Evolutionary conservation across 371 early-diverging fungal genomes (phyloP).

Genomic region (Rhizopus sp.): DNA sequence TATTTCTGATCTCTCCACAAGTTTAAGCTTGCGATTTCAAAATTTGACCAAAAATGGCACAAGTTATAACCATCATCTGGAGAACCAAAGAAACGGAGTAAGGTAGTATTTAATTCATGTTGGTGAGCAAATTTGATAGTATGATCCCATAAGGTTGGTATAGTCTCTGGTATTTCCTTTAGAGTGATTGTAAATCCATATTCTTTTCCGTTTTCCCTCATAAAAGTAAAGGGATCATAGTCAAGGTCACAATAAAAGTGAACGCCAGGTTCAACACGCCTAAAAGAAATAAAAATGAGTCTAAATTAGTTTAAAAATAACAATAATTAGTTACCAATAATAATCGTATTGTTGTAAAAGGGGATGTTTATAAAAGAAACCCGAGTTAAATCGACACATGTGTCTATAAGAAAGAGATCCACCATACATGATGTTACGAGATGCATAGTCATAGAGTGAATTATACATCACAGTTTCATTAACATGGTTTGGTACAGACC

Average conservation of each 20-base stretch:
- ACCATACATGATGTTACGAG: slow-evolving; percentile 70
- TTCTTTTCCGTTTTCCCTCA: slow-evolving; percentile 72
- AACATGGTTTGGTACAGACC: slow-evolving; percentile 72
- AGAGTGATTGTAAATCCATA: slow-evolving; percentile 88
- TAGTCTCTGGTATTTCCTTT: slow-evolving; percentile 79
- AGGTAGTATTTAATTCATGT: slow-evolving; percentile 33
- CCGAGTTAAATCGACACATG: slow-evolving; percentile 73
- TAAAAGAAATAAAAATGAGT: slow-evolving; percentile 50
- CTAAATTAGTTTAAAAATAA: background rate
- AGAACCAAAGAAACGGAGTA: slow-evolving; percentile 46
- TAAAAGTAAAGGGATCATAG: slow-evolving; percentile 88
- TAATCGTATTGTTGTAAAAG: slow-evolving; percentile 81
- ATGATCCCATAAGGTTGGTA: slow-evolving; percentile 83
- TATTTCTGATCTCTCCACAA: slow-evolving; percentile 76
- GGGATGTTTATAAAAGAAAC: slow-evolving; percentile 91
- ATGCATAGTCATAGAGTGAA: slow-evolving; percentile 58
- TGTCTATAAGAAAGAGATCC: slow-evolving; percentile 41
- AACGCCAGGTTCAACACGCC: slow-evolving; percentile 96
- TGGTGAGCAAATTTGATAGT: slow-evolving; percentile 58
- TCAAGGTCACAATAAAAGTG: slow-evolving; percentile 86
- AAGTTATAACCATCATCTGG: slow-evolving; percentile 53
- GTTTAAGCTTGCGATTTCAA: slow-evolving; percentile 87
- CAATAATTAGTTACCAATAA: slow-evolving; percentile 75
- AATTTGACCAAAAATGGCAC: slow-evolving; percentile 90
- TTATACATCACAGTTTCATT: slow-evolving; percentile 59